Conservation (phyloP, 2,329 filamentous ascomycete genomes). For the Colletotrichum australisinense region DNA sequence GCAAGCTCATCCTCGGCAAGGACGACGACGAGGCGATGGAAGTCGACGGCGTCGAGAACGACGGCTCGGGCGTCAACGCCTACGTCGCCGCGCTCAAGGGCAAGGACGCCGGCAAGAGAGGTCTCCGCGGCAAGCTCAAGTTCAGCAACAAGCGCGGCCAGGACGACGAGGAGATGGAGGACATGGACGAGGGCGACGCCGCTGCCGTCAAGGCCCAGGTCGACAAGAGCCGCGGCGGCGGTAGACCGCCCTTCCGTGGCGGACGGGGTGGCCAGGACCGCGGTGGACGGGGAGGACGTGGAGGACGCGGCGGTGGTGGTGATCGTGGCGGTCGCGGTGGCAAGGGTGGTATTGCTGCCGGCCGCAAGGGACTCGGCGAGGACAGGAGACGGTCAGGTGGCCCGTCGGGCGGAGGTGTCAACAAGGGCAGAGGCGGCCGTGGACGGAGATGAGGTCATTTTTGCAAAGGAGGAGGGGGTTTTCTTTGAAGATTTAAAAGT, state of each 20-base stretch:
- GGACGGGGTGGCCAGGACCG: conserved; percentile 43
- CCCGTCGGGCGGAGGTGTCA: conserved; percentile 21
- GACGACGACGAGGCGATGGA: conserved; percentile 70
- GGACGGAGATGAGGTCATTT: conserved; percentile 31
- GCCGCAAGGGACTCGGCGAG: conserved; percentile 61
- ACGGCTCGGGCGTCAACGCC: conserved; percentile 70
- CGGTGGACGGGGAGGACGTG: conserved; percentile 46
- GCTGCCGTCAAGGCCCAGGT: conserved; percentile 64
- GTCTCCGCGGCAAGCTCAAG: conserved; percentile 76
- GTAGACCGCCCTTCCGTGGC: conserved; percentile 44
- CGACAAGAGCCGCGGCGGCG: conserved; percentile 44
- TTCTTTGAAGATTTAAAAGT: conserved; percentile 30
- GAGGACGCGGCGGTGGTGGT: conserved; percentile 55
- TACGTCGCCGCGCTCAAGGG: conserved; percentile 78
- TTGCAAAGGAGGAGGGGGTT: background rate
- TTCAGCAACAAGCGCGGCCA: conserved; percentile 72
- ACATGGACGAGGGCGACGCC: conserved; percentile 65
- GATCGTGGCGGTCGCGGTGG: conserved; percentile 53
- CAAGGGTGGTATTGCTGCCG: conserved; percentile 58
- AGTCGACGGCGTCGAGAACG: conserved; percentile 66
- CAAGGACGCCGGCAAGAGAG: conserved; percentile 72
- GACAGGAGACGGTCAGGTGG: conserved; percentile 56
- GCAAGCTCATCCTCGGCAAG: conserved; percentile 81
- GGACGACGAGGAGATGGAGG: conserved; percentile 61
- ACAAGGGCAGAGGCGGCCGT: conserved; percentile 30